These are phyloP conservation scores for Trichophyton mentagrophytes DNA, from an alignment of 2,329 filamentous ascomycete genomes.

Conservation along the genomic window DNA sequence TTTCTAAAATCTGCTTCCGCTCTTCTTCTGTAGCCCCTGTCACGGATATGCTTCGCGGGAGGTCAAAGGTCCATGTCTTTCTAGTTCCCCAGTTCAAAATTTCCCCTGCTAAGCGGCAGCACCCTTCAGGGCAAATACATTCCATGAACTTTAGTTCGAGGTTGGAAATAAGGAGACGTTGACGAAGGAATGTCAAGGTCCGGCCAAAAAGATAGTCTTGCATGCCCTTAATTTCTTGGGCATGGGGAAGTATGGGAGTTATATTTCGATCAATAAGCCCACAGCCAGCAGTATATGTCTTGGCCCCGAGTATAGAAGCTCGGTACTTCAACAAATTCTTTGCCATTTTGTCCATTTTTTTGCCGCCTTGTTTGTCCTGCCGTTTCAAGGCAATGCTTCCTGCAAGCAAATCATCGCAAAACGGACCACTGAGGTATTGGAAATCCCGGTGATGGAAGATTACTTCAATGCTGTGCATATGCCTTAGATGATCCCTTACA, in stretches of 20 bases:
- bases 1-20: constrained; percentile 9
- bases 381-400: not conserved
- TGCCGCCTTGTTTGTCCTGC: not conserved
- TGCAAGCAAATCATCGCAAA: constrained; percentile 5
- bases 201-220: constrained; percentile 17
- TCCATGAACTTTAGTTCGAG: constrained; percentile 14
- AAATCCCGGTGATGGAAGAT: constrained; percentile 16
- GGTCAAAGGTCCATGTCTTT: constrained; percentile 13
- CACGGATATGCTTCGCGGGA: constrained; percentile 14
- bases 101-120: constrained; percentile 14
- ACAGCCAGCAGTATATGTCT: not conserved
- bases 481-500: constrained; percentile 10
- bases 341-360: not conserved
- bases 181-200: constrained; percentile 16
- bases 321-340: not conserved
- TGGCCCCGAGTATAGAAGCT: not conserved
- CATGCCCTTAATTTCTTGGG: constrained; percentile 12
- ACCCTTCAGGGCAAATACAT: constrained; percentile 14
- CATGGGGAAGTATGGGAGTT: constrained; percentile 6
- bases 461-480: constrained; percentile 15
- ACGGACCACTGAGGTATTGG: constrained; percentile 12
- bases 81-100: constrained; percentile 14
- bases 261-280: not conserved
- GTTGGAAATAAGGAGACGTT: constrained; percentile 12
- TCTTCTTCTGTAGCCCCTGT: constrained; percentile 11